Conservation (phyloP, 1,139 yeast species). For the Zhuliangozyma blackwelliae region DNA sequence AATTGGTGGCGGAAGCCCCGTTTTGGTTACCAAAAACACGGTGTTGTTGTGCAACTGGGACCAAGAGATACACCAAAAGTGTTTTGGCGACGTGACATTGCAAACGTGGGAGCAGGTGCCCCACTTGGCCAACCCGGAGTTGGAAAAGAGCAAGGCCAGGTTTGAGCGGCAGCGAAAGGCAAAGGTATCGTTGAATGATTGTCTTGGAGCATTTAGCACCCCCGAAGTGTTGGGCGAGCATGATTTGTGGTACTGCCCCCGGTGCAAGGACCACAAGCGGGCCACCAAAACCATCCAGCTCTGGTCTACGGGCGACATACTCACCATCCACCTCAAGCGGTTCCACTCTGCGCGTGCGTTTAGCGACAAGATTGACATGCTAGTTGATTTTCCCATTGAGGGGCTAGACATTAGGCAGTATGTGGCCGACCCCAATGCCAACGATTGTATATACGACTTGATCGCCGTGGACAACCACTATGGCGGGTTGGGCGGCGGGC, state of each 20-base stretch:
- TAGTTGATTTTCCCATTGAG: constrained; percentile 83
- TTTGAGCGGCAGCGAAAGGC: constrained; percentile 40
- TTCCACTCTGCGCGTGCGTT: constrained; percentile 82
- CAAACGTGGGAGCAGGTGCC: constrained; percentile 55
- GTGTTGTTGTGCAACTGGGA: constrained; percentile 76
- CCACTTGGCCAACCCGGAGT: constrained; percentile 47
- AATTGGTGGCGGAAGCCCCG: neutral
- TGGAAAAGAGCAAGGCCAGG: constrained; percentile 41
- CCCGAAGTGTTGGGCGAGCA: constrained; percentile 86
- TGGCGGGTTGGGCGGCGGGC: constrained; percentile 98
- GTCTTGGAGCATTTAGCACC: constrained; percentile 69
- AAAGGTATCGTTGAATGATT: constrained; percentile 66
- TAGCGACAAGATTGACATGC: constrained; percentile 83
- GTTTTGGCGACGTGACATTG: constrained; percentile 44
- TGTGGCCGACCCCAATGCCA: constrained; percentile 36
- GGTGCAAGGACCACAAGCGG: constrained; percentile 81
- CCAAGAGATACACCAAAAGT: constrained; percentile 39
- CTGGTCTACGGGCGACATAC: constrained; percentile 88
- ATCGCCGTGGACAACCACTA: constrained; percentile 93
- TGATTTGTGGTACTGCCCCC: constrained; percentile 93
- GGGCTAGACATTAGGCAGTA: constrained; percentile 69
- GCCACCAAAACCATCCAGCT: constrained; percentile 89
- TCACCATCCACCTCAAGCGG: constrained; percentile 85
- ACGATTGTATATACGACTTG: constrained; percentile 60
- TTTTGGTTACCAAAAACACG: constrained; percentile 30